Conservation (phyloP, 176 grass and related monocot species). For the Juncus inflexus region DNA sequence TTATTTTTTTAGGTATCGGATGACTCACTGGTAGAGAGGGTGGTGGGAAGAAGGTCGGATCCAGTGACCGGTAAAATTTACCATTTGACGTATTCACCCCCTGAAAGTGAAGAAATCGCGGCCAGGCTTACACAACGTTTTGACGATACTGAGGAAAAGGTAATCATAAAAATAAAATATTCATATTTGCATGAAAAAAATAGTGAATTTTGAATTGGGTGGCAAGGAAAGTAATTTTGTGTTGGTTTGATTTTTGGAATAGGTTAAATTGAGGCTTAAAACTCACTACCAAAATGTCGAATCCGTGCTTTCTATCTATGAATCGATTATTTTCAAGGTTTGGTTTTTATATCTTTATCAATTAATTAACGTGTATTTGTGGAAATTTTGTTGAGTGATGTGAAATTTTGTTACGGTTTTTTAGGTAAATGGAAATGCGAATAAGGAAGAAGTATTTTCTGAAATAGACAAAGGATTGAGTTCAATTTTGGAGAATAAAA, state of each 20-base stretch:
- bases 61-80: conserved; percentile 95
- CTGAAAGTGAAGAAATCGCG: conserved; percentile 92
- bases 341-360: not conserved
- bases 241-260: conserved; percentile 15
- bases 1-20: conserved; percentile 54
- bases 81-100: conserved; percentile 90
- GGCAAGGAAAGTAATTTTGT: not conserved
- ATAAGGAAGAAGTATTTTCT: conserved; percentile 58
- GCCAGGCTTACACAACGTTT: conserved; percentile 85
- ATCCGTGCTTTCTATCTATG: conserved; percentile 70
- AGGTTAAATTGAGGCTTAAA: conserved; percentile 86
- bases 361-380: not conserved
- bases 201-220: not conserved
- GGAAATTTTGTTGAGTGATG: not conserved
- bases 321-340: conserved; percentile 59
- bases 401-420: not conserved
- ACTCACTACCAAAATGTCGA: conserved; percentile 92
- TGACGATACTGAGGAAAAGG: conserved; percentile 99
- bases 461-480: conserved; percentile 54
- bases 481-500: conserved; percentile 56
- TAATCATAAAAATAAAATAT: conserved; percentile 24
- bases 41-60: conserved; percentile 83
- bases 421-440: conserved; percentile 54
- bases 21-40: conserved; percentile 81
- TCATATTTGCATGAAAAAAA: not conserved